A percentile compares a stretch with the other conserved stretches of the same genome.
Conservation (phyloP, 2,329 filamentous ascomycete genomes). For the Monosporascus sp. region DNA sequence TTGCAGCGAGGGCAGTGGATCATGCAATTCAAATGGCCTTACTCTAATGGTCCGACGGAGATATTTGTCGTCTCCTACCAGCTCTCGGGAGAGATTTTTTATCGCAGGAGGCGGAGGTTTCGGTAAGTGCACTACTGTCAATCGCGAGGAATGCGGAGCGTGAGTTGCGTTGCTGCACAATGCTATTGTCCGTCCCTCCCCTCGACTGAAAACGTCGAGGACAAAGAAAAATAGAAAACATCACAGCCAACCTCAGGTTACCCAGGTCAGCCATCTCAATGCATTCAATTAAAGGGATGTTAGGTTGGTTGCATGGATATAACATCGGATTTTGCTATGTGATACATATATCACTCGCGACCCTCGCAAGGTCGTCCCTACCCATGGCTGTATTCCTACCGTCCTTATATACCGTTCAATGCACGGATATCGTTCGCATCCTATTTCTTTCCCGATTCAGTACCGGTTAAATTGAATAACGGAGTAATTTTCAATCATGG, state of each 20-base stretch:
- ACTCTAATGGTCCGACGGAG: too few species aligned
- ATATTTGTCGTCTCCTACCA: too few species aligned
- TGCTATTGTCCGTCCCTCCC: not conserved
- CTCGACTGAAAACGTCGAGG: not conserved
- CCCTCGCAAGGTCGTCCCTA: not conserved
- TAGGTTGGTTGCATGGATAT: not conserved
- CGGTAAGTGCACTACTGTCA: not conserved
- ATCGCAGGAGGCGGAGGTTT: not conserved
- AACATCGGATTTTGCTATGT: not conserved
- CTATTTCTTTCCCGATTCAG: too few species aligned
- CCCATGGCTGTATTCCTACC: too few species aligned
- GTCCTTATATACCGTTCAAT: not conserved
- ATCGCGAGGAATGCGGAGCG: not conserved
- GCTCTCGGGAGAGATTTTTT: too few species aligned
- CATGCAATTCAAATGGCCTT: too few species aligned
- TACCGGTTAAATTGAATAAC: not conserved
- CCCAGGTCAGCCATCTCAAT: not conserved
- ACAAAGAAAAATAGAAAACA: not conserved
- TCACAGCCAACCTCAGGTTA: not conserved
- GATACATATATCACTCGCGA: not conserved
- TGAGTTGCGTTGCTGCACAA: not conserved
- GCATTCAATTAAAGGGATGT: not conserved
- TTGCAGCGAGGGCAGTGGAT: too few species aligned
- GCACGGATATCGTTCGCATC: not conserved
- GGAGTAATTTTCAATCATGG: not conserved